Percentiles rank a stretch among this genome's conserved stretches.
Evolutionary conservation across 306 rosid species (phyloP).

Genomic region (Alnus rubra): DNA sequence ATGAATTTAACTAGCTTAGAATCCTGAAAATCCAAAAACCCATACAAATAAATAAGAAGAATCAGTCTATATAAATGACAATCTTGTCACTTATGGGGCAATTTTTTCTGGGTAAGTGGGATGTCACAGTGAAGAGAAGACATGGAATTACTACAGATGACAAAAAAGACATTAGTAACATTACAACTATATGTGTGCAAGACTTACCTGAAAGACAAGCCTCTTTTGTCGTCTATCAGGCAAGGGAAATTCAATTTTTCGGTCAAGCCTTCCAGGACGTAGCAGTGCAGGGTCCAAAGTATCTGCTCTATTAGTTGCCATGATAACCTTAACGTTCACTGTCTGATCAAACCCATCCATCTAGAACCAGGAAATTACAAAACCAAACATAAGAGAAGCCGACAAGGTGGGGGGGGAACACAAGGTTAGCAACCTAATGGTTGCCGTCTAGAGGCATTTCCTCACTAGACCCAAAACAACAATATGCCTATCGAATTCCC

Average conservation of each 20-base stretch:
- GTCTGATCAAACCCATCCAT: slow-evolving; percentile 99
- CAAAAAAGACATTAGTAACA: neutral
- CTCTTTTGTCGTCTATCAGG: slow-evolving; percentile 98
- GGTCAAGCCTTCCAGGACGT: slow-evolving; percentile 98
- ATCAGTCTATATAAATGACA: neutral
- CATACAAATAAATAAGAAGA: neutral
- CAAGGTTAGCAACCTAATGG: neutral
- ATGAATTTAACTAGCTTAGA: slow-evolving; percentile 10
- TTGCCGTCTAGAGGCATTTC: neutral
- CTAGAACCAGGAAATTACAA: slow-evolving; percentile 39
- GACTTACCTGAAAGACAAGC: slow-evolving; percentile 92
- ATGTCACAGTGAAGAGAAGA: neutral
- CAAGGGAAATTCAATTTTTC: slow-evolving; percentile 95
- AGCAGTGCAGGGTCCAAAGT: slow-evolving; percentile 96
- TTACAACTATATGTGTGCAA: slow-evolving; percentile 7
- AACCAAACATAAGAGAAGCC: slow-evolving; percentile 19
- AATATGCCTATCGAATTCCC: neutral
- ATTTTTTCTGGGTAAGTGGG: neutral
- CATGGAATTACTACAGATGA: neutral
- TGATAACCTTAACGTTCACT: slow-evolving; percentile 95
- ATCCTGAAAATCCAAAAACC: neutral
- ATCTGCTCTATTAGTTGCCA: slow-evolving; percentile 99
- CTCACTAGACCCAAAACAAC: neutral
- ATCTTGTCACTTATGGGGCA: neutral
- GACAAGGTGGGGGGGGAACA: neutral